phyloP scores from a whole-genome alignment of 2,329 filamentous ascomycete genomes.

The Arthrobotrys pseudoclavata region DNA sequence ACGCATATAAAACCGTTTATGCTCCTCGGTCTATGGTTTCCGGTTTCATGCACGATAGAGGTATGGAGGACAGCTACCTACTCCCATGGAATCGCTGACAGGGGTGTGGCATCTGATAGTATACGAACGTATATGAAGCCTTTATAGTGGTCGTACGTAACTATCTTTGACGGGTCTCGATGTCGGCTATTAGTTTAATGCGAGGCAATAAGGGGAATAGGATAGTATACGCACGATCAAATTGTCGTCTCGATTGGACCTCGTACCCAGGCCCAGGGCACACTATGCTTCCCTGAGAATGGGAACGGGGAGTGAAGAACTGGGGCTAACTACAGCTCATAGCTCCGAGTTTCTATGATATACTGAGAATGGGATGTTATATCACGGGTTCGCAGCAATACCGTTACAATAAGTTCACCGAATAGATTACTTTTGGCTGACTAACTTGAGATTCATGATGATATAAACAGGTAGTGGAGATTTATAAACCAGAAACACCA shows the following conservation, averaged over 20 bases:
- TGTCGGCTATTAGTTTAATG: neutral
- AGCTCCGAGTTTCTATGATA: neutral
- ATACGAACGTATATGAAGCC: conserved; percentile 4
- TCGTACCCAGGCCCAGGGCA: no score
- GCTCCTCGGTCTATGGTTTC: conserved; percentile 14
- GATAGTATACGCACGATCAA: neutral
- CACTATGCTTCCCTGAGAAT: neutral
- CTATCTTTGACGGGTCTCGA: neutral
- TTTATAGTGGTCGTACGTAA: neutral
- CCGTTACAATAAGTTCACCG: conserved; percentile 1
- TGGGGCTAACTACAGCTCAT: neutral
- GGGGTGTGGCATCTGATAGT: conserved; percentile 4
- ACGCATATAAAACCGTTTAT: conserved; percentile 10
- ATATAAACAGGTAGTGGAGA: conserved; percentile 18
- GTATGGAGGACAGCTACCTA: neutral
- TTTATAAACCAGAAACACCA: conserved; percentile 13
- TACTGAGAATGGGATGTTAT: neutral
- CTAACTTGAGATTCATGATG: neutral
- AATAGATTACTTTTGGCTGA: conserved; percentile 8
- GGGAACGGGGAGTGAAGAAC: neutral
- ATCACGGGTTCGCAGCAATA: conserved; percentile 8
- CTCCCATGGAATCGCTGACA: neutral
- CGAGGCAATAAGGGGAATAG: conserved; percentile 24
- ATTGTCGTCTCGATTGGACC: neutral
- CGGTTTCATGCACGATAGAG: conserved; percentile 23